phyloP scores from a whole-genome alignment of 176 grass and related monocot species.

The Carex cristatella region DNA sequence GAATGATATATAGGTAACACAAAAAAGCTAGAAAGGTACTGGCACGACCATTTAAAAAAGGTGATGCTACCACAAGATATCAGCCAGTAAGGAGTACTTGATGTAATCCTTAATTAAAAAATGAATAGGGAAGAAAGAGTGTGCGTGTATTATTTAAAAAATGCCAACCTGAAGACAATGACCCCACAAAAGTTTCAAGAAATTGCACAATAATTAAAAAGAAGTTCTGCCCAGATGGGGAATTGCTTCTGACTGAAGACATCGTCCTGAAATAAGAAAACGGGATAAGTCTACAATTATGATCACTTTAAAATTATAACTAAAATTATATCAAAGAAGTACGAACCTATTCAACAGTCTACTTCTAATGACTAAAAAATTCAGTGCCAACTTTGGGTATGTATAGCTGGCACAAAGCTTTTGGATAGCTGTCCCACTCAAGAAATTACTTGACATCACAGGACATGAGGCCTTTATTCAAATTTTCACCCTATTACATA shows the following conservation, averaged over 20 bases:
- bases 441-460: neutral
- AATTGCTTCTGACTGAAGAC: constrained; percentile 94
- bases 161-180: constrained; percentile 88
- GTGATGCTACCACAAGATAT: neutral
- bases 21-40: neutral
- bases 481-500: neutral
- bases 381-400: neutral
- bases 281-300: constrained; percentile 28
- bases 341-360: neutral
- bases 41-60: neutral
- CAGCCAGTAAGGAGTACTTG: neutral
- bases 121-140: neutral
- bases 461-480: neutral
- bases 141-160: neutral
- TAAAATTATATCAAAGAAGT: neutral
- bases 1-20: neutral
- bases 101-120: neutral
- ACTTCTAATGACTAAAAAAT: neutral
- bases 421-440: neutral
- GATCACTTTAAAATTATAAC: neutral
- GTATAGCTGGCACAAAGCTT: neutral
- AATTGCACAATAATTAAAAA: constrained; percentile 87
- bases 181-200: constrained; percentile 98
- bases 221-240: constrained; percentile 66
- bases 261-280: constrained; percentile 66